Evolutionary conservation across 371 early-diverging fungal genomes (phyloP).

Genomic region (Mucor irregularis): DNA sequence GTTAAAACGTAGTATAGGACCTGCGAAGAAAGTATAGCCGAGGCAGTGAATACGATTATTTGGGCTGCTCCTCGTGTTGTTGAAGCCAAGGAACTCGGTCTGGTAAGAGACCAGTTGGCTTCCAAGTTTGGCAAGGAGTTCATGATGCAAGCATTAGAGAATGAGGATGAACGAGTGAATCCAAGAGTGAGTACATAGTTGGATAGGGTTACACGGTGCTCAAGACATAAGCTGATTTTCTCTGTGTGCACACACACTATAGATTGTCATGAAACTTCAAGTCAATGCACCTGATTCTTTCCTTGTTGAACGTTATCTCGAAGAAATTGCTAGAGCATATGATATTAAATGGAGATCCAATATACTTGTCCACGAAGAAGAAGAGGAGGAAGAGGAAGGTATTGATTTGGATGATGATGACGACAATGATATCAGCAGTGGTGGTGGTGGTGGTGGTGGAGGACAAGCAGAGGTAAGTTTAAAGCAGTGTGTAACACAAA

Average conservation of each 20-base stretch:
- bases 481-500: neutral
- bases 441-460: constrained; percentile 17
- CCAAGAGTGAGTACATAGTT: constrained; percentile 58
- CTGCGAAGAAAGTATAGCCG: constrained; percentile 80
- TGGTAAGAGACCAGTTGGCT: constrained; percentile 78
- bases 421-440: constrained; percentile 6
- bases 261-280: constrained; percentile 81
- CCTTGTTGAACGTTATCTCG: constrained; percentile 85
- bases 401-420: constrained; percentile 14
- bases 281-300: constrained; percentile 77
- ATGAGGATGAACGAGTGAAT: constrained; percentile 75
- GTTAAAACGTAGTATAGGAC: constrained; percentile 38
- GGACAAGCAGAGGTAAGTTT: constrained; percentile 17
- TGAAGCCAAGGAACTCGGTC: constrained; percentile 84
- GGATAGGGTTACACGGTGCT: too few species aligned
- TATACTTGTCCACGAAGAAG: constrained; percentile 38
- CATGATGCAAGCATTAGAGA: constrained; percentile 73
- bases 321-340: constrained; percentile 85
- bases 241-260: neutral
- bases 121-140: constrained; percentile 86
- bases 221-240: neutral
- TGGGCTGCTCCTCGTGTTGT: constrained; percentile 83
- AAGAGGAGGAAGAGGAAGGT: constrained; percentile 9
- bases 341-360: constrained; percentile 73
- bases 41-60: constrained; percentile 87